phyloP scores from a whole-genome alignment of 2,329 filamentous ascomycete genomes.

The Thelonectria discophora region DNA sequence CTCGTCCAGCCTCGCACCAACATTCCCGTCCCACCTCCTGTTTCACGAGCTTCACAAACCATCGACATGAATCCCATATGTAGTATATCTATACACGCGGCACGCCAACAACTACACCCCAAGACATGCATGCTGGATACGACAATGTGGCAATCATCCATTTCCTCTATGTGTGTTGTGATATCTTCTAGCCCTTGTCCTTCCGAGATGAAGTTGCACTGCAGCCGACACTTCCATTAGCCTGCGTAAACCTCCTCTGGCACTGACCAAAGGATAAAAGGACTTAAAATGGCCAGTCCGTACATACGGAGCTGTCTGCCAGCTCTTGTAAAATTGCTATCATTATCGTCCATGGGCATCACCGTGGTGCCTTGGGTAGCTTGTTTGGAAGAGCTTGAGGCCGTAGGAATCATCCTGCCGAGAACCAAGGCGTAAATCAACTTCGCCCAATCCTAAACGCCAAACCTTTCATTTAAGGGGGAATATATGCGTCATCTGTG shows the following conservation, averaged over 20 bases:
- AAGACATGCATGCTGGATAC: not conserved
- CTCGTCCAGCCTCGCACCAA: constrained; percentile 8
- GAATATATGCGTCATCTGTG: constrained; percentile 42
- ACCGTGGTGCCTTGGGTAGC: constrained; percentile 25
- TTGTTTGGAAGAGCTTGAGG: constrained; percentile 21
- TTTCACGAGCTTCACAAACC: not conserved
- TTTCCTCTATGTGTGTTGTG: constrained; percentile 34
- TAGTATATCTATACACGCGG: not conserved
- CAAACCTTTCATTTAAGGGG: constrained; percentile 40
- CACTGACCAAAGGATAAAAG: constrained; percentile 23
- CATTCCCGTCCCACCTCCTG: not conserved
- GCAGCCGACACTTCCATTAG: constrained; percentile 29
- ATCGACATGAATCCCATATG: not conserved
- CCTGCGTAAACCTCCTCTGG: constrained; percentile 29
- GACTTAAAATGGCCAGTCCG: constrained; percentile 21
- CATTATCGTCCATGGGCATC: constrained; percentile 38
- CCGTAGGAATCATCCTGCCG: constrained; percentile 29
- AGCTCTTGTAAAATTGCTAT: constrained; percentile 35
- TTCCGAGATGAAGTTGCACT: constrained; percentile 22
- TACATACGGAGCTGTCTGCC: constrained; percentile 30
- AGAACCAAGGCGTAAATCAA: constrained; percentile 35
- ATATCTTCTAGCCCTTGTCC: constrained; percentile 28
- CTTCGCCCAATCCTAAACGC: constrained; percentile 41
- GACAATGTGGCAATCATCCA: constrained; percentile 27
- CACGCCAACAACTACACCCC: not conserved